Conservation (phyloP, 345 rosid species). For the Angophora floribunda region DNA sequence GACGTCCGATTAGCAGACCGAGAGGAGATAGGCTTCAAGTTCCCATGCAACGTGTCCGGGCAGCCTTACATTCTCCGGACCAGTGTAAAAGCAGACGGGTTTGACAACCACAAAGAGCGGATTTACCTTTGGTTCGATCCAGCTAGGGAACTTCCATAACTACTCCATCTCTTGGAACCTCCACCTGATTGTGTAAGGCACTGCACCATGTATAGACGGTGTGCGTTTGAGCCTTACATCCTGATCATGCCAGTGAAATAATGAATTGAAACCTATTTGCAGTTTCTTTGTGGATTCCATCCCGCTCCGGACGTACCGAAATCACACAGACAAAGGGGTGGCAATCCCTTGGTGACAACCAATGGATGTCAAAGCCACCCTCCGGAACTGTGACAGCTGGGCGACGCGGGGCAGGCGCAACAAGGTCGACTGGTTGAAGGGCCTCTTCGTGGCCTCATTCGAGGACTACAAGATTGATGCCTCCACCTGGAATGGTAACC, state of each 20-base stretch:
- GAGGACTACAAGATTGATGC: conserved; percentile 51
- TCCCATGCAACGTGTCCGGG: conserved; percentile 56
- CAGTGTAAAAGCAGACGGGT: neutral
- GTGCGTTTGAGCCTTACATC: neutral
- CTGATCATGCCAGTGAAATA: no score
- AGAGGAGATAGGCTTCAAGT: conserved; percentile 75
- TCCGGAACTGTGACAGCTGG: conserved; percentile 86
- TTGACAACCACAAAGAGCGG: conserved; percentile 65
- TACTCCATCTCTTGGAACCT: conserved; percentile 76
- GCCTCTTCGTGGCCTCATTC: conserved; percentile 64
- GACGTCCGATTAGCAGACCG: conserved; percentile 53
- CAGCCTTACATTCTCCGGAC: neutral
- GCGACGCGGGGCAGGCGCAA: conserved; percentile 66
- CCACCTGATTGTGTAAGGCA: conserved; percentile 76
- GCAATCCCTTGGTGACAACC: conserved; percentile 66
- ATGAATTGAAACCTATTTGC: neutral
- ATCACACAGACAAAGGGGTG: conserved; percentile 59
- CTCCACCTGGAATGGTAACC: conserved; percentile 53
- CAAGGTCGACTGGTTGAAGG: conserved; percentile 68
- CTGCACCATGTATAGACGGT: neutral
- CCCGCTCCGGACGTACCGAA: conserved; percentile 58
- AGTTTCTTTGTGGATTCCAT: conserved; percentile 68
- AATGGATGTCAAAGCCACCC: conserved; percentile 64
- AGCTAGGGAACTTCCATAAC: conserved; percentile 52
- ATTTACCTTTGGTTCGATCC: conserved; percentile 87